Base-by-base conservation (phyloP, 2,329 filamentous ascomycete species). In the Colletotrichum falcatum region DNA sequence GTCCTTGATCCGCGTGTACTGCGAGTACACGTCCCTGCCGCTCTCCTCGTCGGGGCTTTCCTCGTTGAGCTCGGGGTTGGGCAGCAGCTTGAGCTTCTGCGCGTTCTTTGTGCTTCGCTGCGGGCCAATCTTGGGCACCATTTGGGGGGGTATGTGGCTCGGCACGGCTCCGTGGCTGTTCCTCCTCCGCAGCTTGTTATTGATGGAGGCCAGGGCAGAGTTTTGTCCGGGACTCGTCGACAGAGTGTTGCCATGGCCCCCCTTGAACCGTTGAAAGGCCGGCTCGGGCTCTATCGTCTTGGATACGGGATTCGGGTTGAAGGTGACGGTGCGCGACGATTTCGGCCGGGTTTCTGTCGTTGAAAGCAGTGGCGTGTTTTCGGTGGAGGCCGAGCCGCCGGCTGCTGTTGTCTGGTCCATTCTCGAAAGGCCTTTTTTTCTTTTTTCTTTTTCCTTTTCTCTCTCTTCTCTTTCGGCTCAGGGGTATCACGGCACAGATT, bases 1-100 rank as follows among this genome's bases (percentile, higher is more conserved):
- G 78, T 99, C 96, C 80, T 98, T 98, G 82, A 99, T 99, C 54
- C 96, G 89, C 11, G 95, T 97, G 80, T 98, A 98, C 80, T 99
- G 96, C 33, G 95, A 95, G 83, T 99, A 99, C 39, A 99, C 96
- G 79, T 99, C 96, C 73, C 95, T 87, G 12, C 95, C 94, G 77
- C 94, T 96, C 81, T 98, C 95, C 77, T 97, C 95, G 72, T 98
- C 95, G 8, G 74, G 85, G 75, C 86, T 90, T 53, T 95, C 93
- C 33, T 93, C 92, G 44, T 89, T 93, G 54, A 94, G 87, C 70
- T 97, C 93, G 0, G 95, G 94, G 77, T 96, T 96, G 0, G 96
- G 96, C 20, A 99, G 85, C n/a, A 99, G 88, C 83, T 99, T 99
- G 72, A 99, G 87, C 83, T 99, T 99, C 84, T 98, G 94, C 1